Evolutionary conservation across 352 stramenopile species (phyloP), one percentile per base, ranked within the genome.

Genomic region (Phytophthora tentaculata): DNA sequence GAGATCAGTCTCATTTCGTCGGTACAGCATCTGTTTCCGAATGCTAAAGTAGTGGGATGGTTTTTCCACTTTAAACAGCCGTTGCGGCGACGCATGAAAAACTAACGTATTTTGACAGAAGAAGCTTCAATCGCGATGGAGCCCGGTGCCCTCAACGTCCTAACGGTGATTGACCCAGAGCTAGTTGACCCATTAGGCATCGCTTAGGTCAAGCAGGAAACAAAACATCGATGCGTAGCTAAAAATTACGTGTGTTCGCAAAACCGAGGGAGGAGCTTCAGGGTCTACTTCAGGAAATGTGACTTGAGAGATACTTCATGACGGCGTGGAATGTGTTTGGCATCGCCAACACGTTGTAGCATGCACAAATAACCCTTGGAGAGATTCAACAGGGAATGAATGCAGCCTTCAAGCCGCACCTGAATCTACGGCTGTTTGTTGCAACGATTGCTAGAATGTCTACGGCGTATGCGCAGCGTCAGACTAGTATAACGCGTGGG

Each of bases 381-480:
- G 20, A 51, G 58, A 19, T 74, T 70, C 47, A 78, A 74, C n/a
- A 56, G 50, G 12, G 51, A 58, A 54, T 73, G 24, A 76, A 76
- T 20, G 54, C 54, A 2, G 63, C 60, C 0, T 76, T 77, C 26
- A 68, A 59, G 2, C 69, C 59, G 0, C 64, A 77, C 17, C 69
- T 64, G 1, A 64, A 54, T 1, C 8, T 71, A 5, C 20, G 47
- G 3, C 1, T 37, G 5, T 71, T 77, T 41, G 61, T 74, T 9
- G 0, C 58, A 9, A 65, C 48, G 5, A 58, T 53, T 23, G 58
- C 58, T 3, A 58, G 22, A 3, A 58, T 45, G 22, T 65, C 22
- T 1, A 47, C 16, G 3, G 24, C 9, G 5, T 58, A 53, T 22
- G 48, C 35, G 10, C 16, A n/a, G 8, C 47, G 28, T 29, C 39